Evolutionary conservation across 306 rosid genomes (phyloP).

Genomic region (Fragaria ananassa): DNA sequence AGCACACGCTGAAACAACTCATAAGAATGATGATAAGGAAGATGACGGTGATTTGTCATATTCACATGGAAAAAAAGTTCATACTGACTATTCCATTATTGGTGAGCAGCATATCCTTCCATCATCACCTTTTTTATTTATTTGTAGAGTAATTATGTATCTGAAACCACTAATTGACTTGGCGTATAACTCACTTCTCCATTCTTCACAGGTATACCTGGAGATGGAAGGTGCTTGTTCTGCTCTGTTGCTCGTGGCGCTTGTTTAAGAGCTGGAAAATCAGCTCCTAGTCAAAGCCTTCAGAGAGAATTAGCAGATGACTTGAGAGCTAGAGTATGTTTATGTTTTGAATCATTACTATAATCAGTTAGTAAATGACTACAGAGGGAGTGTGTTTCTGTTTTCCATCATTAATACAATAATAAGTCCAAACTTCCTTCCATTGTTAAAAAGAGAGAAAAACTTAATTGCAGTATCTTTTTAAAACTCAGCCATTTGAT

Average conservation of each 20-base stretch:
- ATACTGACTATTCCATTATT: conserved; percentile 72
- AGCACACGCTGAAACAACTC: conserved; percentile 49
- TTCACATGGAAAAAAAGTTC: conserved; percentile 74
- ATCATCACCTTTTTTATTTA: background rate
- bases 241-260: conserved; percentile 90
- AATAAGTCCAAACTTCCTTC: conserved; percentile 5
- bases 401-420: background rate
- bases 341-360: conserved; percentile 5
- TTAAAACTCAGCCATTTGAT: background rate
- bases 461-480: background rate
- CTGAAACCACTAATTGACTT: background rate
- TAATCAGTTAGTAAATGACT: conserved; percentile 63
- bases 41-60: conserved; percentile 34
- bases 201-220: conserved; percentile 76
- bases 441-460: background rate
- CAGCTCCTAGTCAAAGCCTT: conserved; percentile 60
- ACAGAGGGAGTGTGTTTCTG: conserved; percentile 45
- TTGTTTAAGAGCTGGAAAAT: conserved; percentile 65
- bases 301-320: conserved; percentile 84
- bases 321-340: conserved; percentile 62
- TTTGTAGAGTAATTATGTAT: background rate
- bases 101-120: conserved; percentile 50
- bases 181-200: conserved; percentile 17
- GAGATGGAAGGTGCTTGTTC: conserved; percentile 94
- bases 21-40: conserved; percentile 33